Conservation (phyloP, 768 basidiomycete species). For the Trametes meyenii region DNA sequence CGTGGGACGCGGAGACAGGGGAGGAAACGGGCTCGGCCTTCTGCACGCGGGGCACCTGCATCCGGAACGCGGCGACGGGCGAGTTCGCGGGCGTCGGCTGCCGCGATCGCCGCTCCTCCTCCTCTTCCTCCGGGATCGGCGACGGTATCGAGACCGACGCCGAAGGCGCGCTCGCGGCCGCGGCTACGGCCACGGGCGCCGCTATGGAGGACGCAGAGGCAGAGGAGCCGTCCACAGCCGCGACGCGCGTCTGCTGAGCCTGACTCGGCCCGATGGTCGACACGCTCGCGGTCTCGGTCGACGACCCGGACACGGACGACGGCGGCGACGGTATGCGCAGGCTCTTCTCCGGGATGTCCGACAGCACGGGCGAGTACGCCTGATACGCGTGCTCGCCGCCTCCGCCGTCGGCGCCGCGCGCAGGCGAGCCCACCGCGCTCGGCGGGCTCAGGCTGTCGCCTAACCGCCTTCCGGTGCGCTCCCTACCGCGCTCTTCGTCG, state of each 20-base stretch:
- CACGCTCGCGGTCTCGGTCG: slow-evolving; percentile 32
- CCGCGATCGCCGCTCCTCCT: slow-evolving; percentile 42
- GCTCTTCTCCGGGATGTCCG: slow-evolving; percentile 20
- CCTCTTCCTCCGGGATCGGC: slow-evolving; percentile 35
- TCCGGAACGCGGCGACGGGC: slow-evolving; percentile 42
- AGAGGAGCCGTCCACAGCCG: neutral
- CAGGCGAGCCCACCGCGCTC: slow-evolving; percentile 34
- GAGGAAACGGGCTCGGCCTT: slow-evolving; percentile 17
- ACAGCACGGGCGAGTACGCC: slow-evolving; percentile 24
- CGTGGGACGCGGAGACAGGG: slow-evolving; percentile 12
- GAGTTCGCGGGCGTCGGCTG: slow-evolving; percentile 69
- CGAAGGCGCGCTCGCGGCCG: neutral
- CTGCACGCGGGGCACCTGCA: slow-evolving; percentile 18
- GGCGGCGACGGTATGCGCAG: slow-evolving; percentile 25
- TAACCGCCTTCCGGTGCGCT: slow-evolving; percentile 43
- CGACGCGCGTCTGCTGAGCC: slow-evolving; percentile 1
- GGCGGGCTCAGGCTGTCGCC: slow-evolving; percentile 44
- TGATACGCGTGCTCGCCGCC: slow-evolving; percentile 18
- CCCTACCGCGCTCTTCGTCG: slow-evolving; percentile 44
- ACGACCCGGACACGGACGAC: slow-evolving; percentile 32
- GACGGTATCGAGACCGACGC: slow-evolving; percentile 25
- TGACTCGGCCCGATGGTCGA: slow-evolving; percentile 25
- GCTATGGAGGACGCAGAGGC: neutral
- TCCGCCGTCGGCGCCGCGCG: slow-evolving; percentile 23
- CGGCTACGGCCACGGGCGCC: neutral